phyloP scores from a whole-genome alignment of 1,284 basidiomycete species.

The Irpex sp. region DNA sequence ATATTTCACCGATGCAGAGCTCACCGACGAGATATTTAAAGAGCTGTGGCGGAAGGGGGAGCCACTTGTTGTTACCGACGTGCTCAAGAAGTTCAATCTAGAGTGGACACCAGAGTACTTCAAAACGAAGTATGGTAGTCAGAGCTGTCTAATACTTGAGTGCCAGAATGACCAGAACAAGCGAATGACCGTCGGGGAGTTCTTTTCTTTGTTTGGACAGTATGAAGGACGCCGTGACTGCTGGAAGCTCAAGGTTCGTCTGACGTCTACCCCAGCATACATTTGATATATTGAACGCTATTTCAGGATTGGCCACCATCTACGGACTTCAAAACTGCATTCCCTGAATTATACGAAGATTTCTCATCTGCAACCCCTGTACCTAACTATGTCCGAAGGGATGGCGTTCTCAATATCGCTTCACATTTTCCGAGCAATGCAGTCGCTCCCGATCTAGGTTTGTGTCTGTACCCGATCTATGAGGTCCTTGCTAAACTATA shows the following conservation, averaged over 20 bases:
- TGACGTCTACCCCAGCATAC: background rate
- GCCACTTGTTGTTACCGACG: slow-evolving; percentile 70
- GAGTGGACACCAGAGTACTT: slow-evolving; percentile 84
- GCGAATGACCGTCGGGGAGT: slow-evolving; percentile 64
- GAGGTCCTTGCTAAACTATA: slow-evolving; percentile 14
- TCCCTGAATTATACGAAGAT: slow-evolving; percentile 86
- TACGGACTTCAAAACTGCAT: slow-evolving; percentile 76
- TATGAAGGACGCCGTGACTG: slow-evolving; percentile 49
- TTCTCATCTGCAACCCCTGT: slow-evolving; percentile 81
- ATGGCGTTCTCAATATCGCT: slow-evolving; percentile 84
- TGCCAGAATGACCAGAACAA: slow-evolving; percentile 69
- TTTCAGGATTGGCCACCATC: slow-evolving; percentile 87
- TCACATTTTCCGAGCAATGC: slow-evolving; percentile 84
- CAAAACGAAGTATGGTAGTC: slow-evolving; percentile 59
- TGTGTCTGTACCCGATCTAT: slow-evolving; percentile 28
- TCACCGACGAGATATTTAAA: slow-evolving; percentile 61
- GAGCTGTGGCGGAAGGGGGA: slow-evolving; percentile 67
- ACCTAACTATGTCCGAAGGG: slow-evolving; percentile 82
- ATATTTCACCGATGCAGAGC: slow-evolving; percentile 42
- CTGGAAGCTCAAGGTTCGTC: slow-evolving; percentile 78
- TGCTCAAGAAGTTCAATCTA: slow-evolving; percentile 56
- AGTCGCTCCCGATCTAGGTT: slow-evolving; percentile 82
- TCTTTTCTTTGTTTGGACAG: slow-evolving; percentile 77
- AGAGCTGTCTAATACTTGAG: slow-evolving; percentile 71
- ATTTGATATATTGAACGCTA: background rate